Percentiles rank a stretch among this genome's conserved stretches.
Conservation (phyloP, 2,329 filamentous ascomycete genomes). For the Aspergillus tanneri region DNA sequence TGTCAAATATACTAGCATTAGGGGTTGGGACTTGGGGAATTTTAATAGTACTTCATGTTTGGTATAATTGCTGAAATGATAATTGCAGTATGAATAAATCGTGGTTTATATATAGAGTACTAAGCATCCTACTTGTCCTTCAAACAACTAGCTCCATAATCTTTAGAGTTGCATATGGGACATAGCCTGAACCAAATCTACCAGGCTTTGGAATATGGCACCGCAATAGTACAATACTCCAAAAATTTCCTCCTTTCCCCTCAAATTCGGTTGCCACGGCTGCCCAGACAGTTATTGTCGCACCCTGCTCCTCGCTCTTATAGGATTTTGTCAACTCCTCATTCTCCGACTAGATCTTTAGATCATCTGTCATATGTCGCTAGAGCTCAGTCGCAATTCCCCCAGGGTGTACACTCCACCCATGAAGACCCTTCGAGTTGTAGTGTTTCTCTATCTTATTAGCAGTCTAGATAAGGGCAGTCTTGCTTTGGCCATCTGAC, state of each 20-base stretch:
- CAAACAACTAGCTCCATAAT: too few species aligned
- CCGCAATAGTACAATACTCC: slow-evolving; percentile 22
- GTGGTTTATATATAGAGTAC: too few species aligned
- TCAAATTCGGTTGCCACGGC: slow-evolving; percentile 27
- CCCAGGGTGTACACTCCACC: slow-evolving; percentile 49
- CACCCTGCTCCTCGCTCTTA: slow-evolving; percentile 20
- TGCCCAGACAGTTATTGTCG: slow-evolving; percentile 30
- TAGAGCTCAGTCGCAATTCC: slow-evolving; percentile 8
- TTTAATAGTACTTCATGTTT: too few species aligned
- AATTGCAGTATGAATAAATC: too few species aligned
- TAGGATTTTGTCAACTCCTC: background rate
- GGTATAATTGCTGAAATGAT: too few species aligned
- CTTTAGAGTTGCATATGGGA: too few species aligned
- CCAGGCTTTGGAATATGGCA: too few species aligned
- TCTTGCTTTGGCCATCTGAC: slow-evolving; percentile 53
- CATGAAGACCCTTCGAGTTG: slow-evolving; percentile 46
- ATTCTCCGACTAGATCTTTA: background rate
- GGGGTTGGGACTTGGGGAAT: too few species aligned
- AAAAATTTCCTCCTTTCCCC: slow-evolving; percentile 27
- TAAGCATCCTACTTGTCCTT: too few species aligned
- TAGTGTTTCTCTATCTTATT: slow-evolving; percentile 54
- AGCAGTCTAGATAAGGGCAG: slow-evolving; percentile 53
- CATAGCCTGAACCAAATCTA: too few species aligned
- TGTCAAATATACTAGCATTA: too few species aligned
- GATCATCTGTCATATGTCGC: slow-evolving; percentile 2